These are phyloP conservation scores for Tetracladium setigerum DNA, from an alignment of 495 filamentous ascomycete genomes.

Conservation along the genomic window DNA sequence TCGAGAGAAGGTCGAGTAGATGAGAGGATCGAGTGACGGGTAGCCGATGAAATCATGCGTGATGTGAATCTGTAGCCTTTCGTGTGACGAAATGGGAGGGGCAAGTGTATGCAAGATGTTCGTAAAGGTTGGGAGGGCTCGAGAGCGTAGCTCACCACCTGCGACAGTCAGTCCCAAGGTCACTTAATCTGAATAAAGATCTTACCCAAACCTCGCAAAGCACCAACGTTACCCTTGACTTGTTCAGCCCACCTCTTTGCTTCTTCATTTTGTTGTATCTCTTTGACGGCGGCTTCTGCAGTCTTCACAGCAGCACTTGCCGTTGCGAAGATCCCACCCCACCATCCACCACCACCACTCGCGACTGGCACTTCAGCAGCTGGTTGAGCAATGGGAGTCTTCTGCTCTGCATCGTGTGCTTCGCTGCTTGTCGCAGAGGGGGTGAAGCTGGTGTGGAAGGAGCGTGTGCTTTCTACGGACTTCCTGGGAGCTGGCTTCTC, in stretches of 20 bases:
- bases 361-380: slow-evolving; percentile 8
- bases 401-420: slow-evolving; percentile 40
- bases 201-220: slow-evolving; percentile 71
- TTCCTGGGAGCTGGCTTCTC: slow-evolving; percentile 54
- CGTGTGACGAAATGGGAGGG: slow-evolving; percentile 93
- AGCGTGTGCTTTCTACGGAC: slow-evolving; percentile 65
- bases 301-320: slow-evolving; percentile 84
- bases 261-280: slow-evolving; percentile 94
- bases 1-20: slow-evolving; percentile 87
- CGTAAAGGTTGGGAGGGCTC: slow-evolving; percentile 90
- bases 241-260: slow-evolving; percentile 94
- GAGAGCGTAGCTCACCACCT: slow-evolving; percentile 86
- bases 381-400: slow-evolving; percentile 19
- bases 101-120: slow-evolving; percentile 90
- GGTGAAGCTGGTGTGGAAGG: slow-evolving; percentile 53
- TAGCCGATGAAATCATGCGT: slow-evolving; percentile 94
- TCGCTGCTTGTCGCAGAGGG: slow-evolving; percentile 44
- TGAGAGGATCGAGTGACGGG: slow-evolving; percentile 86
- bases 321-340: slow-evolving; percentile 74
- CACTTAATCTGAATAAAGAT: slow-evolving; percentile 4
- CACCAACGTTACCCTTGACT: slow-evolving; percentile 81
- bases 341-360: slow-evolving; percentile 64
- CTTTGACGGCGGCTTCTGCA: slow-evolving; percentile 87
- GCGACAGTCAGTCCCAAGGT: slow-evolving; percentile 7
- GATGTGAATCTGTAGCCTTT: slow-evolving; percentile 95